Base-by-base conservation (phyloP, 164 flowering plant genomes). In the Sedum album region DNA sequence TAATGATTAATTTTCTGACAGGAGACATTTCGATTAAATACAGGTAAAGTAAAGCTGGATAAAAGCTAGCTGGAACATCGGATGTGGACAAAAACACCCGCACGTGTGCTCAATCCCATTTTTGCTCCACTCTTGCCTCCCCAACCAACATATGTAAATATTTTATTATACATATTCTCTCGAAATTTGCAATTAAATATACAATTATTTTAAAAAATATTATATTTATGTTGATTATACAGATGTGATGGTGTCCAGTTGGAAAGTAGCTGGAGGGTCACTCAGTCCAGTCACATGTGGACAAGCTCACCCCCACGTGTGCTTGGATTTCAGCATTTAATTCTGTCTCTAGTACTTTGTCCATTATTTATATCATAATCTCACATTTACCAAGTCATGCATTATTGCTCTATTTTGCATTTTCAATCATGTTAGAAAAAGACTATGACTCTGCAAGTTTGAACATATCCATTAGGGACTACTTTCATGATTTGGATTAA, bases 261-360 rank as follows among this genome's bases (percentile, higher is more conserved):
- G 60, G 60, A 23, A 51, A 53, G 60, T 53, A 53, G 30, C 60
- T 53, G 60, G 60, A 53, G 26, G 30, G 60, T 35, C 38, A 35
- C 38, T 35, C 38, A 35, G 38, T 3, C 38, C 7, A 7, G 38
- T 53, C 60, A 51, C 57, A 51, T 51, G 57, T 51, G 57, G 60
- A 53, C 60, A 53, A 53, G 23, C 60, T 21, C 60, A 53, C 8
- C 60, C 60, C 60, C 60, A 53, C 60, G 60, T 53, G 60, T 53
- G 60, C 60, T 53, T 53, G 60, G 30, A 9, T 53, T 53, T 53
- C 60, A 53, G 60, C 60, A 53, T 53, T 23, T 53, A 53, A 53
- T 53, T 53, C 60, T 25, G 60, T 53, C 60, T 67, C 20, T 15
- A 20, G 30, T n/a, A 33, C 66, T 42, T 35, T 3, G 44, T 49